Base-by-base conservation (phyloP, 306 rosid species). In the Prunus padus region DNA sequence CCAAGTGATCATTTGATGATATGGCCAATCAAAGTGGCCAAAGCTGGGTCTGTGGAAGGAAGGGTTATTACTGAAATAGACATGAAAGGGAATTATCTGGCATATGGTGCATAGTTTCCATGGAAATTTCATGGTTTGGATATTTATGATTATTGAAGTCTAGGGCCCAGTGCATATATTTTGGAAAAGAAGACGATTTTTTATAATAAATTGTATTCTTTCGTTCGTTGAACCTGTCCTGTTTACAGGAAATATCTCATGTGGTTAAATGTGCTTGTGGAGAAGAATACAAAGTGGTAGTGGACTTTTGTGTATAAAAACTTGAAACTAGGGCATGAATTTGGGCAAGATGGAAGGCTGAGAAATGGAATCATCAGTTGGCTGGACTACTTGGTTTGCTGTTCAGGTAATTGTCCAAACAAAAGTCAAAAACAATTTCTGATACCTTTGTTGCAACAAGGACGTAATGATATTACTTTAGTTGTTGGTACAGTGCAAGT, bases 251-350 rank as follows among this genome's bases (percentile, higher is more conserved):
- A 66, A 86, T 91, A 69, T 78, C 82, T 83, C 93, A 77, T 25
- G 87, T 86, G 79, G 61, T 91, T 52, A 86, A 84, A 78, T 94
- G 98, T 82, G 80, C 90, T 79, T 94, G 98, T 52, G 97, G 97
- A 66, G 83, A 82, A 87, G 89, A 88, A 76, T 91, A 80, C 85
- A 78, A 77, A 65, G 88, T 90, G 67, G 84, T 86, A 28, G 77
- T 88, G 61, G 87, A 65, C 68, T 63, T 26, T 50, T 73, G 77
- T 80, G 62, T 65, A 55, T 69, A 62, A 82, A 31, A 84, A 83
- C 66, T 73, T 67, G 77, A 59, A 79, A 73, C 67, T 31, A 1
- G 0, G 20, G 50, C 76, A 20, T 76, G 69, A 69, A 37, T 50
- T 40, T 14, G 52, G 56, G 40, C 42, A 67, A 57, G 44, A 49